Evolutionary conservation across 2,329 filamentous ascomycete species (phyloP).

Genomic region (Paecilomyces formosus): DNA sequence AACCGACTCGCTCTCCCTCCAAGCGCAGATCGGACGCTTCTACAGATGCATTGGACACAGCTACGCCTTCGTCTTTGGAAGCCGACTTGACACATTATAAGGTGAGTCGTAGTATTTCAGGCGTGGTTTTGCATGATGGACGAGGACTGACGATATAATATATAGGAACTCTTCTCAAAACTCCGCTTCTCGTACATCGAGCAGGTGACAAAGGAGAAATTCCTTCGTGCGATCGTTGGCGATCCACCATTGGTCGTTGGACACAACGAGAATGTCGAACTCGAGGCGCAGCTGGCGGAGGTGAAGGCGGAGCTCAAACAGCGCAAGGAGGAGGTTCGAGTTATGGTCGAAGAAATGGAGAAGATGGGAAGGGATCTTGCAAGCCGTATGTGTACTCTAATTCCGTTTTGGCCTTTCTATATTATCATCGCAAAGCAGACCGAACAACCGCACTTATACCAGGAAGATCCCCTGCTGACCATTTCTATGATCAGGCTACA

Average conservation of each 20-base stretch:
- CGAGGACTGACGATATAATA: not conserved
- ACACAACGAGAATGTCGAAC: conserved; percentile 69
- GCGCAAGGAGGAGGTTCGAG: conserved; percentile 70
- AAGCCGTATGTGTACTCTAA: conserved; percentile 32
- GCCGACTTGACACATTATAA: conserved; percentile 86
- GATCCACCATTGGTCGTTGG: conserved; percentile 82
- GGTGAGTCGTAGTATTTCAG: conserved; percentile 24
- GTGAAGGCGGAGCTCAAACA: conserved; percentile 70
- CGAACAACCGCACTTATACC: not conserved
- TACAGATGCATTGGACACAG: conserved; percentile 54
- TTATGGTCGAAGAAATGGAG: conserved; percentile 67
- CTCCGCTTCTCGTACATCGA: conserved; percentile 95
- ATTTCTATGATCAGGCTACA: conserved; percentile 38
- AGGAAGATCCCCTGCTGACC: not conserved
- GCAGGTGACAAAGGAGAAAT: conserved; percentile 97
- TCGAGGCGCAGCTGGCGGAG: conserved; percentile 62
- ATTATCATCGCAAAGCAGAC: not conserved
- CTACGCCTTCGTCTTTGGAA: conserved; percentile 68
- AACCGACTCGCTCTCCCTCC: conserved; percentile 21
- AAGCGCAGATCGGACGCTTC: conserved; percentile 68
- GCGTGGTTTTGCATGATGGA: not conserved
- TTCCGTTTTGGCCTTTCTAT: not conserved
- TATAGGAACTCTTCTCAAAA: conserved; percentile 81
- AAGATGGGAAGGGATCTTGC: conserved; percentile 59
- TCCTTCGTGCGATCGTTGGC: conserved; percentile 84